Base-by-base conservation (phyloP, 2,329 filamentous ascomycete species). In the Plectosphaerella sp. region DNA sequence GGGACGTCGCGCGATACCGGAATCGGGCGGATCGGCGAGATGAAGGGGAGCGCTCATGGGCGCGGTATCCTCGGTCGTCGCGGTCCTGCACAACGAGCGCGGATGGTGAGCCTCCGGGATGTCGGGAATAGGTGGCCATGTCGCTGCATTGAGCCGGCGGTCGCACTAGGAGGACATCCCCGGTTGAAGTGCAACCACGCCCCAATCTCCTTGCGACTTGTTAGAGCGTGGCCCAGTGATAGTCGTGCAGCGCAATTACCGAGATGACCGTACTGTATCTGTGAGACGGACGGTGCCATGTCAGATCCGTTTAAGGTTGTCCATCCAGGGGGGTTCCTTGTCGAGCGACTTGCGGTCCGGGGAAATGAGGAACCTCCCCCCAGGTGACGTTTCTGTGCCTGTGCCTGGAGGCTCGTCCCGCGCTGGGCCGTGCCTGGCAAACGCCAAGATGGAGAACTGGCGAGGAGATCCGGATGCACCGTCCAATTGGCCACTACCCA, bases 1-100 rank as follows among this genome's bases (percentile, higher is more conserved):
- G 15, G 42, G 46, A 49, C 47, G 53, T 54, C 28, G 50, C 18
- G 16, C 25, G 18, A 14, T 53, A 11, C 53, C 41, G 4, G 14
- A 5, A 46, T 45, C 41, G 41, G 39, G 41, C 16, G 16, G n/a
- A 14, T 35, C 39, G n/a, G 16, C 46, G 39, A 42, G 28, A 35
- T 55, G 22, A 33, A 43, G 39, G 39, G 16, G 15, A 25, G 48
- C 22, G 41, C 37, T 33, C 28, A 33, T 33, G 28, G 28, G 11
- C 28, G 28, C 28, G 28, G 28, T 22, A 5, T 22, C 22, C 22
- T 22, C 22, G 22, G 37, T n/a, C 12, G n/a, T 16, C 37, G n/a
- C 7, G 16, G 41, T 20, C 11, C n/a, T 43, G n/a, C 41, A 18
- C 28, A 43, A 18, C n/a, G 41, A 18, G 16, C n/a, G 41, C 41